Percentiles rank a stretch among this genome's conserved stretches.
phyloP scores from a whole-genome alignment of 2,329 filamentous ascomycete species.

The Aspergillus calidoustus region DNA sequence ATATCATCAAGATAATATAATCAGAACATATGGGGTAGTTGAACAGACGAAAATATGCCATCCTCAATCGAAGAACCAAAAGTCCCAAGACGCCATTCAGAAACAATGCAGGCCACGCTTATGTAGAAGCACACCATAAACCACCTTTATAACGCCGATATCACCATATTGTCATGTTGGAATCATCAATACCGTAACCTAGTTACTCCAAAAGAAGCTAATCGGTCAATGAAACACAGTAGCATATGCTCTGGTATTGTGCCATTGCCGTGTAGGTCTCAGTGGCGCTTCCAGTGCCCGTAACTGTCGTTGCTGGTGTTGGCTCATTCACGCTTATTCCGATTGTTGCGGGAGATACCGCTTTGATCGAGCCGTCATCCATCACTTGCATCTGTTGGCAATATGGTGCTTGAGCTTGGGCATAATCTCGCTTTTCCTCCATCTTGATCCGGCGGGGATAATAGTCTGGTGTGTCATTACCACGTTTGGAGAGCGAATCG shows the following conservation, averaged over 20 bases:
- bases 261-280: slow-evolving; percentile 44
- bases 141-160: slow-evolving; percentile 27
- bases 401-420: slow-evolving; percentile 55
- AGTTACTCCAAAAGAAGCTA: slow-evolving; percentile 23
- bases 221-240: slow-evolving; percentile 42
- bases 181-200: background rate
- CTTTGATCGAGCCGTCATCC: slow-evolving; percentile 51
- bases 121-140: slow-evolving; percentile 25
- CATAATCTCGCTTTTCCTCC: slow-evolving; percentile 63
- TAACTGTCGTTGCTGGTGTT: slow-evolving; percentile 40
- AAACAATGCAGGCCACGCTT: slow-evolving; percentile 25
- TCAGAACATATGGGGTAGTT: slow-evolving; percentile 15
- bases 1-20: slow-evolving; percentile 14
- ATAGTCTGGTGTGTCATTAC: slow-evolving; percentile 25
- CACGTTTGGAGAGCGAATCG: slow-evolving; percentile 8
- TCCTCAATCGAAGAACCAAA: slow-evolving; percentile 10
- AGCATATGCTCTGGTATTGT: slow-evolving; percentile 41
- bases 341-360: slow-evolving; percentile 34
- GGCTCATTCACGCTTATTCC: slow-evolving; percentile 42
- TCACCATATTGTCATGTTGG: slow-evolving; percentile 14
- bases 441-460: slow-evolving; percentile 67
- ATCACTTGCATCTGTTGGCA: slow-evolving; percentile 69
- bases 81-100: slow-evolving; percentile 20
- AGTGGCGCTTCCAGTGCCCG: slow-evolving; percentile 28
- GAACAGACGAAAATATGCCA: slow-evolving; percentile 20